Percentiles rank a stretch among this genome's conserved stretches.
phyloP scores from a whole-genome alignment of 2,329 filamentous ascomycete species.

The Fusarium neocosmosporiellum region DNA sequence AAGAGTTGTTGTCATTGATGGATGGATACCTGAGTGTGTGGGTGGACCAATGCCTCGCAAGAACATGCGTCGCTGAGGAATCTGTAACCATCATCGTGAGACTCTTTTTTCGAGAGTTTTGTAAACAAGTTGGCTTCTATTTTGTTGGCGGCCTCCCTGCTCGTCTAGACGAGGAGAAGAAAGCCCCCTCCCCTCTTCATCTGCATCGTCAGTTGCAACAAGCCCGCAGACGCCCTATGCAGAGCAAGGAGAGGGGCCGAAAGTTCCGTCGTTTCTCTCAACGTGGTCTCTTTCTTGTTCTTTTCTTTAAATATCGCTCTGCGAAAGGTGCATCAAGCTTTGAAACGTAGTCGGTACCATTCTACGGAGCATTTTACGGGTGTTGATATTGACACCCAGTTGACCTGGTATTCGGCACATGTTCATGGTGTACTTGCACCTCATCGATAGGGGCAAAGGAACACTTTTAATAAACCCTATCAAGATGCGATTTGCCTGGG shows the following conservation, averaged over 20 bases:
- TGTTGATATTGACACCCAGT: neutral
- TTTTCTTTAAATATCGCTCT: neutral
- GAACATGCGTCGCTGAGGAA: neutral
- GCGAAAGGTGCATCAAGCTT: neutral
- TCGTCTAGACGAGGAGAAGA: slow-evolving; percentile 22
- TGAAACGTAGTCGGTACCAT: slow-evolving; percentile 8
- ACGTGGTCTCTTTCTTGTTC: neutral
- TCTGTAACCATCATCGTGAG: neutral
- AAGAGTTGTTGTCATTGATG: neutral
- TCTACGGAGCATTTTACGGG: neutral
- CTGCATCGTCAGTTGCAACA: slow-evolving; percentile 9
- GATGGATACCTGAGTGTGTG: neutral
- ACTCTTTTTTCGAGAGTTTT: neutral
- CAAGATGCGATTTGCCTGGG: neutral
- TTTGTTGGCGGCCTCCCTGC: slow-evolving; percentile 21
- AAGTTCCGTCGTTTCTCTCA: slow-evolving; percentile 6
- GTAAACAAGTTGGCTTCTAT: neutral
- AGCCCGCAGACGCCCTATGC: slow-evolving; percentile 13
- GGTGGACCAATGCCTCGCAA: neutral
- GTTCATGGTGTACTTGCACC: neutral
- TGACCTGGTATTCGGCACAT: neutral
- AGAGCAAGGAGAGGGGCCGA: slow-evolving; percentile 10
- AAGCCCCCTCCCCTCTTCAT: neutral
- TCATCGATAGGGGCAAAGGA: neutral
- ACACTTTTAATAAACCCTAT: neutral